phyloP scores from a whole-genome alignment of 192 early-diverging fungal genomes.

The Coemansia sp. region DNA sequence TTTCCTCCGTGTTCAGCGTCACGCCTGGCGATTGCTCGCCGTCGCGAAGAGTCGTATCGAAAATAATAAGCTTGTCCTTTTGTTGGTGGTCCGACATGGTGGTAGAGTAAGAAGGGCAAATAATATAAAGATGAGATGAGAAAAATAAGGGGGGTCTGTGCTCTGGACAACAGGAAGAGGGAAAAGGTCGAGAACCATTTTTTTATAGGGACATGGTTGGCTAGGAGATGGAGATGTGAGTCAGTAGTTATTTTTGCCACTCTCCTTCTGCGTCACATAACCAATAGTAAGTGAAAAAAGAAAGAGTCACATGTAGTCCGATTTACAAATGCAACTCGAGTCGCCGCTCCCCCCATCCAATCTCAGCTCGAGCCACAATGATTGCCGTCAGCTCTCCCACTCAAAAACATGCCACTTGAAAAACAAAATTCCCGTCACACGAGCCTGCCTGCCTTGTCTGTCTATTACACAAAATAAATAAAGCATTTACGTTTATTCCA shows the following conservation, averaged over 20 bases:
- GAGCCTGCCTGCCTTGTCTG: background rate
- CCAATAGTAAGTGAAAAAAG: no score
- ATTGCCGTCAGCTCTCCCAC: background rate
- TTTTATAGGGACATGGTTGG: no score
- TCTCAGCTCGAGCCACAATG: no score
- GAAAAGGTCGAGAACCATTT: no score
- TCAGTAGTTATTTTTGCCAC: no score
- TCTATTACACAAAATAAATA: background rate
- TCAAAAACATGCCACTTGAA: background rate
- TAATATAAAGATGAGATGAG: background rate
- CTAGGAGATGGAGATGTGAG: no score
- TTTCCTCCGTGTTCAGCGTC: slow-evolving; percentile 89
- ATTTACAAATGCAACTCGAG: background rate
- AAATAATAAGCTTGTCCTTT: slow-evolving; percentile 87
- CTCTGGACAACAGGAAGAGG: no score
- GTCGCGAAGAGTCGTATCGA: slow-evolving; percentile 96
- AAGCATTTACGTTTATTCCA: background rate
- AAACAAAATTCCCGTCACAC: background rate
- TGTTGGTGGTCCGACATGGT: slow-evolving; percentile 15
- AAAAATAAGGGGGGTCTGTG: background rate
- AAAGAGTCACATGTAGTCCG: no score
- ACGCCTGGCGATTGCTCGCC: slow-evolving; percentile 99
- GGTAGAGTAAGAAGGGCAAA: background rate
- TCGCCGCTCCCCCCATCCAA: no score
- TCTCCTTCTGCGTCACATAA: no score